Conservation (phyloP, 176 grass and related monocot genomes). For the Triticum monococcum region DNA sequence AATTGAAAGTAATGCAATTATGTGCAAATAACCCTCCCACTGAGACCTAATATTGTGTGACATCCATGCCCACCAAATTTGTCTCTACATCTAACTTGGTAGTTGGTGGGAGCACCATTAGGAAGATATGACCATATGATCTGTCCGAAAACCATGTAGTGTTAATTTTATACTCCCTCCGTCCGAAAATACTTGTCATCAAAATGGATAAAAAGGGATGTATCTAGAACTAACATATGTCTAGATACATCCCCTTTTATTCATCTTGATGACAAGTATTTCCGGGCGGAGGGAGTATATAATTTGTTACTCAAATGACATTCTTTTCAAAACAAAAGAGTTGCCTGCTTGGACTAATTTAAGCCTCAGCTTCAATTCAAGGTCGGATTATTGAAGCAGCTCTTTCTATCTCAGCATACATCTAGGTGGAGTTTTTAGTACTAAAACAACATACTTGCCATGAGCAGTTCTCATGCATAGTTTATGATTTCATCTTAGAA, state of each 20-base stretch:
- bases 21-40: neutral
- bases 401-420: neutral
- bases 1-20: neutral
- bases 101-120: neutral
- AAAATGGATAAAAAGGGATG: too few species aligned
- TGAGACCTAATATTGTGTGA: neutral
- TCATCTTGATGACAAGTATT: too few species aligned
- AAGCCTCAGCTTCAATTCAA: neutral
- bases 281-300: neutral
- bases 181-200: too few species aligned
- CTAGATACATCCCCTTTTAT: too few species aligned
- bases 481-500: slow-evolving; percentile 23
- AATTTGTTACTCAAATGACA: neutral
- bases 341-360: slow-evolving; percentile 17
- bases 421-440: neutral
- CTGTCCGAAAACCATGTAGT: neutral
- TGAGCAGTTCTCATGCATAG: neutral
- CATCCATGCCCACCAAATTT: neutral
- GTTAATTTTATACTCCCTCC: neutral
- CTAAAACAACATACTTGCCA: neutral
- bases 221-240: too few species aligned
- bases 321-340: neutral
- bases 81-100: neutral
- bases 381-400: neutral
- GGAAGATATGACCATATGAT: slow-evolving; percentile 1